These are phyloP conservation scores for Luffa acutangula DNA, from an alignment of 306 rosid species.

Conservation along the genomic window DNA sequence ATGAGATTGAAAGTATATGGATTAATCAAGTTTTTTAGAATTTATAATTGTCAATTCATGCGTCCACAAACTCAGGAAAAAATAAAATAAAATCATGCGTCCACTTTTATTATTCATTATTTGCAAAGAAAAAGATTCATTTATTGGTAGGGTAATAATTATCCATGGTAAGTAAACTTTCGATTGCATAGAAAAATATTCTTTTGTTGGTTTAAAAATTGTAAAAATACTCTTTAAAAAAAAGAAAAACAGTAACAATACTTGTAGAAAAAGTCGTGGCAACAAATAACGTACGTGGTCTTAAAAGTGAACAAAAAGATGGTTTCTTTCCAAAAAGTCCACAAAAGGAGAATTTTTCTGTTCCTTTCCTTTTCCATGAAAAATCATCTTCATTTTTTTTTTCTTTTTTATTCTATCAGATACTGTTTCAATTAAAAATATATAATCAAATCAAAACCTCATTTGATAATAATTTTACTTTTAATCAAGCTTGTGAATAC, in stretches of 20 bases:
- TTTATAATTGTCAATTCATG: too few species aligned
- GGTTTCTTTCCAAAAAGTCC: neutral
- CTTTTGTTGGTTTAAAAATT: neutral
- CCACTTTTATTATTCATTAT: neutral
- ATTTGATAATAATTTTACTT: too few species aligned
- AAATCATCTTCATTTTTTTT: neutral
- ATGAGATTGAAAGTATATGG: too few species aligned
- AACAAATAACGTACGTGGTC: neutral
- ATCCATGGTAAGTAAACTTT: too few species aligned
- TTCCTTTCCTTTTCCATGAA: neutral
- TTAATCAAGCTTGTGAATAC: neutral
- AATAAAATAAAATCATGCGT: neutral
- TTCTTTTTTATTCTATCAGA: too few species aligned
- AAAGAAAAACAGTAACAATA: neutral
- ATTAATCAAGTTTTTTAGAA: too few species aligned
- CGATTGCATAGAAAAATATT: neutral
- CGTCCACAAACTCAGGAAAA: too few species aligned
- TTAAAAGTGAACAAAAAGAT: neutral
- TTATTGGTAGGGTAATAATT: neutral
- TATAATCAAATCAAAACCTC: neutral
- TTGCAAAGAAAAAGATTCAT: neutral
- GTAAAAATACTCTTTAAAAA: too few species aligned
- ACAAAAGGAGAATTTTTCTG: neutral
- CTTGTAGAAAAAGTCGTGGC: neutral
- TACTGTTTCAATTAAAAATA: too few species aligned